Conservation (phyloP, 2,329 filamentous ascomycete species). For the Aspergillus piperis region DNA sequence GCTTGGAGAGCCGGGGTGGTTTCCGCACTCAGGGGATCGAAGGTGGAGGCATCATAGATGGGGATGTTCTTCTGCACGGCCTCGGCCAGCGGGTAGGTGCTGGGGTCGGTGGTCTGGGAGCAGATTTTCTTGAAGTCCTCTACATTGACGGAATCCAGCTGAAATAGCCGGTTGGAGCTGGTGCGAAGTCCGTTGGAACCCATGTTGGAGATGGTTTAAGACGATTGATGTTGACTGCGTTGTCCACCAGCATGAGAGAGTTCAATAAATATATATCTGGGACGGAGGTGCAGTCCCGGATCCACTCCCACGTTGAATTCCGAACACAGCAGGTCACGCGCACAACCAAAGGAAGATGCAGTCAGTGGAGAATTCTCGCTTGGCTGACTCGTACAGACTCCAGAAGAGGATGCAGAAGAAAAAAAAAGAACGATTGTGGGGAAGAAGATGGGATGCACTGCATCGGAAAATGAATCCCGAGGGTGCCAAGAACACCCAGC, state of each 20-base stretch:
- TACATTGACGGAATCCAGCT: conserved; percentile 29
- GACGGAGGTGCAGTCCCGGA: not conserved
- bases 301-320: not conserved
- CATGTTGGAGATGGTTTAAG: not conserved
- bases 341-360: not conserved
- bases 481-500: too few relatives aligned
- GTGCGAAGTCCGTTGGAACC: not conserved
- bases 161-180: conserved; percentile 23
- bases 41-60: conserved; percentile 53
- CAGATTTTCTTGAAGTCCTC: conserved; percentile 50
- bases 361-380: not conserved
- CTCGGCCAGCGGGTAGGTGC: conserved; percentile 52
- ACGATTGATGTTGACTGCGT: not conserved
- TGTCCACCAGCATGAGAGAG: not conserved
- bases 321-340: not conserved
- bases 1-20: conserved; percentile 53
- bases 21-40: conserved; percentile 34
- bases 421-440: too few relatives aligned
- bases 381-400: too few relatives aligned
- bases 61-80: conserved; percentile 55
- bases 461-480: too few relatives aligned
- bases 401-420: too few relatives aligned
- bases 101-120: conserved; percentile 38
- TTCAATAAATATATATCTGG: not conserved
- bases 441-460: too few relatives aligned